A percentile compares a stretch with the other conserved stretches of the same genome.
phyloP scores from a whole-genome alignment of 2,329 filamentous ascomycete genomes.

The Rutstroemia sp. region DNA sequence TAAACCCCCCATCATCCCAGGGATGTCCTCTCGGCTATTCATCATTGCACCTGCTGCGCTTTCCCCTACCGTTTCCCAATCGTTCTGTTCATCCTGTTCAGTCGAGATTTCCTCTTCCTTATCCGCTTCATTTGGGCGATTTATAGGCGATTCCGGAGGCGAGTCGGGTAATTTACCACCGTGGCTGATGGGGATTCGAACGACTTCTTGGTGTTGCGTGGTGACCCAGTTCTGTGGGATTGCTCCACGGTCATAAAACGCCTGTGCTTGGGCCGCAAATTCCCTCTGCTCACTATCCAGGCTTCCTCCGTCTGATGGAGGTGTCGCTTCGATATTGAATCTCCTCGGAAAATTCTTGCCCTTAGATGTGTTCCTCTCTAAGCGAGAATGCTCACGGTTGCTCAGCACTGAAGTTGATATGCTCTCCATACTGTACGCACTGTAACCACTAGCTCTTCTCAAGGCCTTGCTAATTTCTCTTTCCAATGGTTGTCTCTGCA shows the following conservation, averaged over 20 bases:
- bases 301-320: constrained; percentile 8
- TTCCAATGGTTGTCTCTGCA: constrained; percentile 18
- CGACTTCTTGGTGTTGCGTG: constrained; percentile 13
- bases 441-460: constrained; percentile 22
- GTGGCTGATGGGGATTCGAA: constrained; percentile 20
- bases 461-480: constrained; percentile 27
- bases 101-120: neutral
- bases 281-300: constrained; percentile 3
- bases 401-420: constrained; percentile 15
- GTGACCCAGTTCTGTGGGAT: constrained; percentile 19
- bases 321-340: constrained; percentile 10
- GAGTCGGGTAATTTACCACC: constrained; percentile 13
- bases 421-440: constrained; percentile 21
- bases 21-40: constrained; percentile 3
- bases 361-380: constrained; percentile 8
- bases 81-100: constrained; percentile 19
- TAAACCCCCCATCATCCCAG: constrained; percentile 12
- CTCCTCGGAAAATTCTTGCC: constrained; percentile 11
- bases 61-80: constrained; percentile 29
- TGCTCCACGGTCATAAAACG: constrained; percentile 21
- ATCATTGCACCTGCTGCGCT: constrained; percentile 12
- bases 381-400: constrained; percentile 6
- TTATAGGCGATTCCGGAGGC: constrained; percentile 14
- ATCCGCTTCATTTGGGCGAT: neutral
- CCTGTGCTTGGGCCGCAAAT: constrained; percentile 9